Base-by-base conservation (phyloP, 2,329 filamentous ascomycete genomes). In the Metarhizium humberi region DNA sequence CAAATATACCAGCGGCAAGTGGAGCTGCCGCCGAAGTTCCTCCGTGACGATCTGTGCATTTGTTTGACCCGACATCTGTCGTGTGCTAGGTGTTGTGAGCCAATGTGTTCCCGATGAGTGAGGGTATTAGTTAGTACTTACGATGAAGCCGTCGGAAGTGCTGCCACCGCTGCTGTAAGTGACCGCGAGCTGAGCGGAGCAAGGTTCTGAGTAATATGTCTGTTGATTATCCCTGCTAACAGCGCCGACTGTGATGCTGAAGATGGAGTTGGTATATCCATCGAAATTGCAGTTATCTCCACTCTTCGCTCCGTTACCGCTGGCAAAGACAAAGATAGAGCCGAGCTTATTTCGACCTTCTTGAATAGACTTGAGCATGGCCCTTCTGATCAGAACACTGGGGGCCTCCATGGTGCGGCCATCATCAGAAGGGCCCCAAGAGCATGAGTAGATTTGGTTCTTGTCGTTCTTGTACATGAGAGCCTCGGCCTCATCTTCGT, bases 261-360 rank as follows among this genome's bases (percentile, higher is more conserved):
- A 99, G 64, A 99, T 99, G 68, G 92, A 96, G 76, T 99, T 99
- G 57, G 94, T 99, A 73, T 99, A 99, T 43, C 94, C 94, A 67
- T 99, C 94, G 69, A 99, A 99, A 70, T 99, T 99, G 79, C 94
- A 99, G 72, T 99, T 97, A 70, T 99, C 94, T 50, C 89, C 92
- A 60, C 77, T 83, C 3, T 78, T 77, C 10, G 92, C 95, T 56
- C 94, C 94, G 66, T 99, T 99, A 57, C 94, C 94, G 61, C 92
- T 72, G 47, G 94, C 94, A 71, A 99, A 99, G 54, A 99, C 94
- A 66, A 91, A 99, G 61, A 99, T 88, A 32, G 90, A 95, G 8
- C 94, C 94, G 53, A 86, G 83, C 3, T 91, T 90, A 51, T 75
- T 78, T 52, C 94, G 87, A 46, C 94, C 94, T 57, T 95, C 85